A percentile compares a stretch with the other conserved stretches of the same genome.
phyloP scores from a whole-genome alignment of 179 eudicot species.

The Amaranthus tricolor region DNA sequence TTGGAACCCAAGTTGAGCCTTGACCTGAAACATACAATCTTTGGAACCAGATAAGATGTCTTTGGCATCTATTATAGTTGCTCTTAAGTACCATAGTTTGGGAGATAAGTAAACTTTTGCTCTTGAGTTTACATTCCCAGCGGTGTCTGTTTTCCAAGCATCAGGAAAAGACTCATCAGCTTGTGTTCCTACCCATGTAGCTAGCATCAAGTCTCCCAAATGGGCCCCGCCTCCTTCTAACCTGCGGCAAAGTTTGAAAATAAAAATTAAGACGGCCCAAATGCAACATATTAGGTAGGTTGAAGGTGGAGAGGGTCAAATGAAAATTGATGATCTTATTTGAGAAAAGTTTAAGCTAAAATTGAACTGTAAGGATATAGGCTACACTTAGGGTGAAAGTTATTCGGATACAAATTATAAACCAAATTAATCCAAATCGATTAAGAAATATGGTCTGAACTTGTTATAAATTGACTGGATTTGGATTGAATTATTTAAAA shows the following conservation, averaged over 20 bases:
- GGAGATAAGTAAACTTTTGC: conserved; percentile 90
- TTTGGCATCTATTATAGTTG: conserved; percentile 70
- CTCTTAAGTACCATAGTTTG: conserved; percentile 79
- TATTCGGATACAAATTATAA: too few relatives aligned
- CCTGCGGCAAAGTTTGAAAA: conserved; percentile 14
- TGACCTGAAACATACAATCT: conserved; percentile 53
- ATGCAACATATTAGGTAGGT: too few relatives aligned
- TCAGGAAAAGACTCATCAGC: conserved; percentile 91
- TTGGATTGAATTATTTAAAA: too few relatives aligned
- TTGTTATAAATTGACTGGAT: too few relatives aligned
- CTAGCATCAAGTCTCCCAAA: conserved; percentile 78
- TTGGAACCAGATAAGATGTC: conserved; percentile 43
- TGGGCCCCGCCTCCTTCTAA: conserved; percentile 82
- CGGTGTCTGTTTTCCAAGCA: conserved; percentile 84
- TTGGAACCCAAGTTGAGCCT: conserved; percentile 78
- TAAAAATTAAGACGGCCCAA: too few relatives aligned
- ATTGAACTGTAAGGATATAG: too few relatives aligned
- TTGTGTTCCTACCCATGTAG: conserved; percentile 96
- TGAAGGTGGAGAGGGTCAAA: too few relatives aligned
- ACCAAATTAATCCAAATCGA: too few relatives aligned
- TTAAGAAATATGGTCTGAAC: too few relatives aligned
- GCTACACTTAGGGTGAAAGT: too few relatives aligned
- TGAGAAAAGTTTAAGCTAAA: too few relatives aligned
- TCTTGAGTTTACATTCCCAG: conserved; percentile 47
- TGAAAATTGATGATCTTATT: too few relatives aligned